phyloP scores from a whole-genome alignment of 352 stramenopile species.

The Phytophthora pinifolia region DNA sequence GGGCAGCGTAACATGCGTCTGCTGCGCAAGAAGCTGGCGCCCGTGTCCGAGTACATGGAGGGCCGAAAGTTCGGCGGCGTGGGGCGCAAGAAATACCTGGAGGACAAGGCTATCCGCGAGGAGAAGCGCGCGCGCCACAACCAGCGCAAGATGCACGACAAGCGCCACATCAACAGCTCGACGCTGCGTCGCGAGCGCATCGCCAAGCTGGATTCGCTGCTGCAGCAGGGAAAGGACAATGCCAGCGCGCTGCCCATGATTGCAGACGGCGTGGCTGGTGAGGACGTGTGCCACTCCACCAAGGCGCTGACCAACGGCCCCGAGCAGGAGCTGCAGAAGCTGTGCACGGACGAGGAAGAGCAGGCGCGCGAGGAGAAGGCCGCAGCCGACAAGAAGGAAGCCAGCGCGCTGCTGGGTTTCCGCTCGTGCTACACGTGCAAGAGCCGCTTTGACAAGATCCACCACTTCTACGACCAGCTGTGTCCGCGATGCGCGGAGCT shows the following conservation, averaged over 20 bases:
- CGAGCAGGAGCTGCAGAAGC: constrained; percentile 46
- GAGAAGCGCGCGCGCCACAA: constrained; percentile 84
- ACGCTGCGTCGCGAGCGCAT: constrained; percentile 89
- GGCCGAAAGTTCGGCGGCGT: constrained; percentile 82
- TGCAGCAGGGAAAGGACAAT: constrained; percentile 80
- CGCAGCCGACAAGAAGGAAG: constrained; percentile 51
- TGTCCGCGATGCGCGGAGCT: constrained; percentile 93
- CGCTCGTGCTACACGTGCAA: constrained; percentile 98
- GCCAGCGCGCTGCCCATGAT: constrained; percentile 72
- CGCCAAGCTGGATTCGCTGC: constrained; percentile 90
- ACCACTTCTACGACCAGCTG: constrained; percentile 97
- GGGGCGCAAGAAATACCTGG: constrained; percentile 86
- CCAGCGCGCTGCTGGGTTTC: constrained; percentile 68
- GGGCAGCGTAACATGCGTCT: constrained; percentile 76
- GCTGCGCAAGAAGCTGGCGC: constrained; percentile 79
- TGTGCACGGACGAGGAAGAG: constrained; percentile 56
- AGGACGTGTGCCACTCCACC: constrained; percentile 60
- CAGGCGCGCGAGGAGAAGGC: constrained; percentile 55
- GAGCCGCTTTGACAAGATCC: constrained; percentile 92
- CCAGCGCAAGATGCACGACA: constrained; percentile 89
- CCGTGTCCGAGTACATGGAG: constrained; percentile 79
- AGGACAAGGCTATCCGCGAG: constrained; percentile 85
- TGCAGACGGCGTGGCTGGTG: constrained; percentile 88
- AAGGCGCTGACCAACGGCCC: constrained; percentile 21
- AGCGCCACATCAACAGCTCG: constrained; percentile 93